These are phyloP conservation scores for Claviceps sp. DNA, from an alignment of 2,329 filamentous ascomycete species.

Conservation along the genomic window DNA sequence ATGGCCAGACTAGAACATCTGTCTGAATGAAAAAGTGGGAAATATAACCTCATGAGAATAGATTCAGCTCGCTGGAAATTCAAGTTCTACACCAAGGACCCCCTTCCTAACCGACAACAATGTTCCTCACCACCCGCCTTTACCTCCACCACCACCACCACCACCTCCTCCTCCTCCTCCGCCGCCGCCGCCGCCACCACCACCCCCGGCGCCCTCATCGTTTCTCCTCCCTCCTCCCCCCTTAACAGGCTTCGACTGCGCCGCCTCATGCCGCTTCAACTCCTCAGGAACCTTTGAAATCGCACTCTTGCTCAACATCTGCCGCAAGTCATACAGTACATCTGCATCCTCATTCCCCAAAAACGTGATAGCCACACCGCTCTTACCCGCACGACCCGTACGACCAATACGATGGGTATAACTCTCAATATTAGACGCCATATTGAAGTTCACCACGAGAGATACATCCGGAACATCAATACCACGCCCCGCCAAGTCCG, in stretches of 20 bases:
- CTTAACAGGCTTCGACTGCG: conserved; percentile 62
- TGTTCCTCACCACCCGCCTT: conserved; percentile 1
- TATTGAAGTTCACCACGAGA: conserved; percentile 97
- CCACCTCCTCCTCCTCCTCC: conserved; percentile 1
- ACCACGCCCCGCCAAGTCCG: conserved; percentile 89
- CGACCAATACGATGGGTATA: conserved; percentile 96
- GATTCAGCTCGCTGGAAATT: background rate
- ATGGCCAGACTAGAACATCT: too few relatives aligned
- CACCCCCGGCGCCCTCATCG: conserved; percentile 11
- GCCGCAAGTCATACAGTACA: conserved; percentile 84
- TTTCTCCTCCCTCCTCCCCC: conserved; percentile 21
- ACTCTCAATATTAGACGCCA: conserved; percentile 82
- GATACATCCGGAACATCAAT: conserved; percentile 93
- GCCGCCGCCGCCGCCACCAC: conserved; percentile 10
- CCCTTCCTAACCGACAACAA: background rate
- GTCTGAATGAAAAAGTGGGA: background rate
- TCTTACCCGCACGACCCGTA: conserved; percentile 95
- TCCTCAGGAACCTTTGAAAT: conserved; percentile 88
- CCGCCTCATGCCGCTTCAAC: conserved; percentile 73
- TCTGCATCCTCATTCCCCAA: conserved; percentile 81
- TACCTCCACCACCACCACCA: background rate
- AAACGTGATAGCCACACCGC: conserved; percentile 91
- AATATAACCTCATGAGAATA: background rate
- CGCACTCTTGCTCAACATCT: conserved; percentile 84
- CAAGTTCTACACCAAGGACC: background rate